phyloP scores from a whole-genome alignment of 2,329 filamentous ascomycete genomes.

The Gnomoniopsis smithogilvyi region DNA sequence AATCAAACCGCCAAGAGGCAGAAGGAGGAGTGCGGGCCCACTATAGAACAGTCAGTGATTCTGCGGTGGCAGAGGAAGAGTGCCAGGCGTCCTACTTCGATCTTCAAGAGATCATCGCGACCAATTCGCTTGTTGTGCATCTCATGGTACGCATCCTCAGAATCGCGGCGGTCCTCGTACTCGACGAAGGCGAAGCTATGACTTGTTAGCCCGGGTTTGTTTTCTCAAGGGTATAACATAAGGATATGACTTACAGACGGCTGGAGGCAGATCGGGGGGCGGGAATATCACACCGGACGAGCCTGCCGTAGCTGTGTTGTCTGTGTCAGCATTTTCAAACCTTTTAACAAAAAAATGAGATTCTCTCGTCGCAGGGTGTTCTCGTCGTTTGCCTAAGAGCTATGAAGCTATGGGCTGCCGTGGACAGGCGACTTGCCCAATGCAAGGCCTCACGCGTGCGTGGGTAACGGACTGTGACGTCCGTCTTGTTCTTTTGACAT shows the following conservation, averaged over 20 bases:
- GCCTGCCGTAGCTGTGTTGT: conserved; percentile 78
- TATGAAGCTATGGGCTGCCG: conserved; percentile 23
- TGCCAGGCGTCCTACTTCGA: conserved; percentile 68
- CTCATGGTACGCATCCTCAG: conserved; percentile 98
- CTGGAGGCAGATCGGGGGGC: conserved; percentile 90
- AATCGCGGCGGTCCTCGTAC: conserved; percentile 97
- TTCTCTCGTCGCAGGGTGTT: conserved; percentile 25
- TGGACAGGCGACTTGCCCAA: conserved; percentile 34
- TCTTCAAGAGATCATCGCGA: conserved; percentile 93
- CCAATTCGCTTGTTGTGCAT: conserved; percentile 99
- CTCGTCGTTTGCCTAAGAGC: conserved; percentile 28
- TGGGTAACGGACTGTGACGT: conserved; percentile 16
- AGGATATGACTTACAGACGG: conserved; percentile 72
- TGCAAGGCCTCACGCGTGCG: conserved; percentile 23
- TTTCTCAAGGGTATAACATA: neutral
- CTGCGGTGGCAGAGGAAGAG: conserved; percentile 5
- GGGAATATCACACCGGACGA: conserved; percentile 97
- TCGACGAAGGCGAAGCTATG: conserved; percentile 93
- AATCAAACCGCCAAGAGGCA: conserved; percentile 97
- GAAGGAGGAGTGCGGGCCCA: conserved; percentile 98
- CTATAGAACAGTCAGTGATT: conserved; percentile 43
- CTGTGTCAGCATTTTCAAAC: conserved; percentile 47
- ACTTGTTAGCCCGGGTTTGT: conserved; percentile 8
- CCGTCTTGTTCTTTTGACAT: conserved; percentile 25
- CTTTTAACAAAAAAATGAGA: conserved; percentile 22